phyloP scores from a whole-genome alignment of 768 basidiomycete species.

The Mycena indigotica region DNA sequence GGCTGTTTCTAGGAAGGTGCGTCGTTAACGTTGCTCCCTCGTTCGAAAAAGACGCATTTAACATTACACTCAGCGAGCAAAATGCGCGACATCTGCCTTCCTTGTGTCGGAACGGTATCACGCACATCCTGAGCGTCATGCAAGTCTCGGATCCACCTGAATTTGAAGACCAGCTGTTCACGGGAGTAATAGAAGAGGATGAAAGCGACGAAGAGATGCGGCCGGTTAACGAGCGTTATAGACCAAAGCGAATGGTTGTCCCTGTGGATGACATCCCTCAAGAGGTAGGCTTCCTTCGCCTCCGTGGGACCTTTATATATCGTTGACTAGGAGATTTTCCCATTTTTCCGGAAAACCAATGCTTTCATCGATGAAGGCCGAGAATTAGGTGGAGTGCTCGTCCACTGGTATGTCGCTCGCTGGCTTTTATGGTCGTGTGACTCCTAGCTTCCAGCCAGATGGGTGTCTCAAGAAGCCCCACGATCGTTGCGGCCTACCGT shows the following conservation, averaged over 20 bases:
- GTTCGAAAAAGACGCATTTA: neutral
- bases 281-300: neutral
- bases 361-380: slow-evolving; percentile 10
- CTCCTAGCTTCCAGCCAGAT: neutral
- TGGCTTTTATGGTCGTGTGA: neutral
- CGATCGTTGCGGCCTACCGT: slow-evolving; percentile 14
- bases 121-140: slow-evolving; percentile 12
- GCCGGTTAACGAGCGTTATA: neutral
- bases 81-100: neutral
- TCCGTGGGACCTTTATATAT: neutral
- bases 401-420: slow-evolving; percentile 7
- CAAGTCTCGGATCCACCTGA: neutral
- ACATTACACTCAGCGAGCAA: neutral
- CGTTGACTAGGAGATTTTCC: slow-evolving; percentile 1
- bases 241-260: neutral
- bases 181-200: neutral
- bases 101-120: slow-evolving; percentile 4
- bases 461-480: slow-evolving; percentile 8
- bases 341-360: slow-evolving; percentile 3
- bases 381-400: neutral
- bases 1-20: slow-evolving; percentile 13
- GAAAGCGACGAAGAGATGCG: neutral
- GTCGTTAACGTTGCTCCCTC: neutral
- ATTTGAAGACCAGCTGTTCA: neutral
- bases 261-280: slow-evolving; percentile 8